Percentiles rank a stretch among this genome's conserved stretches.
Conservation (phyloP, 345 rosid genomes). For the Anastatica hierochuntica region DNA sequence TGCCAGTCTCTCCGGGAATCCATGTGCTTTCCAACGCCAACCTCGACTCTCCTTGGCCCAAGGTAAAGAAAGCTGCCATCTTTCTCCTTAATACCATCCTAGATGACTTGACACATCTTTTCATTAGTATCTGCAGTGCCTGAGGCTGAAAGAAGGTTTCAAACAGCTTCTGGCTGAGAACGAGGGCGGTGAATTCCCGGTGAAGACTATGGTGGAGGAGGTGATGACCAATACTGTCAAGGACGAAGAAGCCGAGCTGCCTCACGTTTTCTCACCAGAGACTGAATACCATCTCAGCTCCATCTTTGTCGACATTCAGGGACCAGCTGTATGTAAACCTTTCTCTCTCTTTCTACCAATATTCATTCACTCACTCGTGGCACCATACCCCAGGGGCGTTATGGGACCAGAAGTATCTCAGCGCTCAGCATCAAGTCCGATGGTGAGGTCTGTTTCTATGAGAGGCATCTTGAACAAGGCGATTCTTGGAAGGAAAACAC, state of each 20-base stretch:
- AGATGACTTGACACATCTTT: too few relatives aligned
- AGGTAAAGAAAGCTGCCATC: too few relatives aligned
- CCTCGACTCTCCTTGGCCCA: constrained; percentile 81
- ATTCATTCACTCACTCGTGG: background rate
- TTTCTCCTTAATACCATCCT: too few relatives aligned
- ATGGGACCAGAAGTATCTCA: constrained; percentile 69
- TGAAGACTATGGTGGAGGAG: constrained; percentile 37
- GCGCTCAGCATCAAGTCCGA: constrained; percentile 35
- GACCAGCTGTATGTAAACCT: constrained; percentile 23
- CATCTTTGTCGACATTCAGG: constrained; percentile 38
- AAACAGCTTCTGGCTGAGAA: constrained; percentile 25
- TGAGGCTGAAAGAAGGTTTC: constrained; percentile 41
- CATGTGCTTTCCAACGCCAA: constrained; percentile 66
- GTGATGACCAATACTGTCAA: constrained; percentile 43
- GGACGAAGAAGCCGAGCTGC: constrained; percentile 26
- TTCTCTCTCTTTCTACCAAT: background rate
- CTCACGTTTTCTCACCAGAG: constrained; percentile 34
- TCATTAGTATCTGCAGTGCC: constrained; percentile 30
- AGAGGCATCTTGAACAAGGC: constrained; percentile 40
- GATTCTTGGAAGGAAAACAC: constrained; percentile 46
- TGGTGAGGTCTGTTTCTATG: constrained; percentile 43
- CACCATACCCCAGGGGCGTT: constrained; percentile 46
- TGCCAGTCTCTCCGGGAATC: constrained; percentile 60
- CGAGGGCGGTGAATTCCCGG: constrained; percentile 37
- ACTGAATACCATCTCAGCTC: constrained; percentile 45